Evolutionary conservation across 192 early-diverging fungal species (phyloP).

Genomic region (Rhizoclosmatium sp.): DNA sequence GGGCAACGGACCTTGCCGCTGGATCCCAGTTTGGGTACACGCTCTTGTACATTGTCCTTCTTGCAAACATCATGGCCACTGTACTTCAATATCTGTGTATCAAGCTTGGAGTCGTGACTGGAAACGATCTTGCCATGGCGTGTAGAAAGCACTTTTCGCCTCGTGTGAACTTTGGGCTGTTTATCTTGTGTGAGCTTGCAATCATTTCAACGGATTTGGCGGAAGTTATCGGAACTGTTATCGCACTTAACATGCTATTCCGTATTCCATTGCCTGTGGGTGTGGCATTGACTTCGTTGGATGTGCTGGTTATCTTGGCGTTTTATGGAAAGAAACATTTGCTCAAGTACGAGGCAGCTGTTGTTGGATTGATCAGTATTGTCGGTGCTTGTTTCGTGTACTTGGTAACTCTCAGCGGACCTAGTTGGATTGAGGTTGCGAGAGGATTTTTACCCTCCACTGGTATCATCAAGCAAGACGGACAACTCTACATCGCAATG

Average conservation of each 20-base stretch:
- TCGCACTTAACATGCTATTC: conserved; percentile 81
- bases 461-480: conserved; percentile 64
- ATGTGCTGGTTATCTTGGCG: conserved; percentile 75
- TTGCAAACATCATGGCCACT: conserved; percentile 79
- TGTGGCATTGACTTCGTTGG: conserved; percentile 75
- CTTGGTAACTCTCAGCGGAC: conserved; percentile 65
- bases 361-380: conserved; percentile 70
- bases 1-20: conserved; percentile 82
- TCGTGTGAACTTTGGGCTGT: conserved; percentile 69
- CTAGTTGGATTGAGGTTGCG: conserved; percentile 67
- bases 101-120: conserved; percentile 79
- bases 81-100: conserved; percentile 79
- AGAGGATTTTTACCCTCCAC: conserved; percentile 66
- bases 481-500: conserved; percentile 73
- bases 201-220: conserved; percentile 87
- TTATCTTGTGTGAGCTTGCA: conserved; percentile 75
- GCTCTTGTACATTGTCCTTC: conserved; percentile 75
- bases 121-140: conserved; percentile 74
- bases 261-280: conserved; percentile 73
- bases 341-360: conserved; percentile 70
- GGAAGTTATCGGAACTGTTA: conserved; percentile 90
- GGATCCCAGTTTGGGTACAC: conserved; percentile 79
- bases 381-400: conserved; percentile 74
- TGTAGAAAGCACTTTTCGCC: conserved; percentile 69
- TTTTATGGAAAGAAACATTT: conserved; percentile 68